Conservation (phyloP, 2,329 filamentous ascomycete genomes). For the Sporothrix pseudoabietina region DNA sequence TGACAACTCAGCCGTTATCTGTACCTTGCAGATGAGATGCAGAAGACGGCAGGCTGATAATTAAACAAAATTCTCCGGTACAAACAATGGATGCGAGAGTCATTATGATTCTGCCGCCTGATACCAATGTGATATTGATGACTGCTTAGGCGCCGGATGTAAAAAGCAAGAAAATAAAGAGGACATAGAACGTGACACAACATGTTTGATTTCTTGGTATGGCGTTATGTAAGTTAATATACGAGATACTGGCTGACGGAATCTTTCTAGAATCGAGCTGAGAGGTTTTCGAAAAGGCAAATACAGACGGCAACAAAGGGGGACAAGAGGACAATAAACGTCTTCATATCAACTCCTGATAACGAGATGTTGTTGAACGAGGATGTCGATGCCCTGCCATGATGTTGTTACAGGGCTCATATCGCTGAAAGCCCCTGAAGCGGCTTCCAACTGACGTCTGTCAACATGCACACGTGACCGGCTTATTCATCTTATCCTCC, state of each 20-base stretch:
- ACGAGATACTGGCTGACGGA: neutral
- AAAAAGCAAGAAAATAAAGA: neutral
- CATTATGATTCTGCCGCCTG: neutral
- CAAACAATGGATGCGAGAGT: neutral
- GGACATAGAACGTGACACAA: neutral
- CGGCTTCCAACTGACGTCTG: neutral
- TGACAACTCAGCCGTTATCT: conserved; percentile 8
- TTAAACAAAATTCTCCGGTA: neutral
- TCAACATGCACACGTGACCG: conserved; percentile 20
- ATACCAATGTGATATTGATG: neutral
- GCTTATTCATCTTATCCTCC: neutral
- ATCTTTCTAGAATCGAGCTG: neutral
- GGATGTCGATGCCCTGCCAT: neutral
- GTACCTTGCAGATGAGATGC: conserved; percentile 13
- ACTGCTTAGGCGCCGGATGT: neutral
- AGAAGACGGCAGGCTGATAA: conserved; percentile 8
- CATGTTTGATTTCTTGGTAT: neutral
- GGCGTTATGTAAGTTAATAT: neutral
- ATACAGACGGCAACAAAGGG: neutral
- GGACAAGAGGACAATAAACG: too few relatives aligned
- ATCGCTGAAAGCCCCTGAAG: neutral
- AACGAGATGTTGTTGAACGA: too few relatives aligned
- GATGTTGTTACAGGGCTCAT: neutral
- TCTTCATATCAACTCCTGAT: too few relatives aligned
- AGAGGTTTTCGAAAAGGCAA: neutral